phyloP scores from a whole-genome alignment of 1,284 basidiomycete species.

The Gomphus sp. region DNA sequence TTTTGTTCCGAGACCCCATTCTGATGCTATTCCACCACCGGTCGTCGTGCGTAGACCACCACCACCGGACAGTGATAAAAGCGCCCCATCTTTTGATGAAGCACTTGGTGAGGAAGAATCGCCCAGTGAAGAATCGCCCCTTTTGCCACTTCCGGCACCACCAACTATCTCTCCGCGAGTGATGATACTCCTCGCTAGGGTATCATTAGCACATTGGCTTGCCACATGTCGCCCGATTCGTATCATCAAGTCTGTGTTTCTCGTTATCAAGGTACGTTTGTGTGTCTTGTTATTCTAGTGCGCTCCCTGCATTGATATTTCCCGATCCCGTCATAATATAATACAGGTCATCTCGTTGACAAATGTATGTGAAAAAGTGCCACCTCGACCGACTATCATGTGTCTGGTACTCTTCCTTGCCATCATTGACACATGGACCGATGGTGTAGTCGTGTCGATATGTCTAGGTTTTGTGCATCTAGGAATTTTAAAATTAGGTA shows the following conservation, averaged over 20 bases:
- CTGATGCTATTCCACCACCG: neutral
- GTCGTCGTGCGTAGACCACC: neutral
- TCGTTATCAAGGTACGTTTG: slow-evolving; percentile 37
- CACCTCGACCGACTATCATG: slow-evolving; percentile 14
- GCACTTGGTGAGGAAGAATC: too few relatives aligned
- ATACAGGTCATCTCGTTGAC: slow-evolving; percentile 25
- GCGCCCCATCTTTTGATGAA: neutral
- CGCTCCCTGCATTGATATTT: neutral
- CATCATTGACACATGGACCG: slow-evolving; percentile 37
- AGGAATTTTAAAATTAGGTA: slow-evolving; percentile 3
- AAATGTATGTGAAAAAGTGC: slow-evolving; percentile 22
- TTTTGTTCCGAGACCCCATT: neutral
- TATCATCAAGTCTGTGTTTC: slow-evolving; percentile 29
- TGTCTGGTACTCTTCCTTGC: slow-evolving; percentile 28
- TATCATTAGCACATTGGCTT: neutral
- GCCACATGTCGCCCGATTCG: neutral
- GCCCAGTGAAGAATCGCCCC: neutral
- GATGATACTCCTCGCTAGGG: neutral
- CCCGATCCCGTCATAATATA: too few relatives aligned
- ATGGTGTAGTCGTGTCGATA: slow-evolving; percentile 27
- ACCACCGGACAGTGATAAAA: neutral
- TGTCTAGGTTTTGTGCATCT: slow-evolving; percentile 32
- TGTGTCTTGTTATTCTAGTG: neutral
- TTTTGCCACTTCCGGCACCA: slow-evolving; percentile 2
- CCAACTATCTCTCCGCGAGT: neutral